A percentile compares a stretch with the other conserved stretches of the same genome.
Conservation (phyloP, 2,329 filamentous ascomycete genomes). For the Cyphellophora europaea region DNA sequence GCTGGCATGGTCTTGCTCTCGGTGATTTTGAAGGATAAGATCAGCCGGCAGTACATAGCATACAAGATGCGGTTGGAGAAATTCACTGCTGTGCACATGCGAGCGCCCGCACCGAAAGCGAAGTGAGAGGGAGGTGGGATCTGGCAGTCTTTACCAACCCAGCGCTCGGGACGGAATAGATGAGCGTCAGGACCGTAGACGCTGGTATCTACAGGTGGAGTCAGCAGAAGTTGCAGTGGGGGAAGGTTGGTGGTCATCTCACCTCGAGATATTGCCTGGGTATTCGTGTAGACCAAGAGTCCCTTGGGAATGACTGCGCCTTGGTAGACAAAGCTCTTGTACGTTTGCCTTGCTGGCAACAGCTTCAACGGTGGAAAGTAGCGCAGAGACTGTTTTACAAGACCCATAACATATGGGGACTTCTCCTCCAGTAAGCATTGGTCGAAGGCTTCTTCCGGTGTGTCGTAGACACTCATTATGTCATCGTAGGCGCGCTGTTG, state of each 20-base stretch:
- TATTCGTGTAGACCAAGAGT: too few species aligned
- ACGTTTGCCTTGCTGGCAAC: constrained; percentile 7
- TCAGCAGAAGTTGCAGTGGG: too few species aligned
- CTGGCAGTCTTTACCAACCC: too few species aligned
- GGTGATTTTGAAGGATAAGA: constrained; percentile 13
- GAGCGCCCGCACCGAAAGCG: constrained; percentile 15
- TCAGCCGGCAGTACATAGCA: constrained; percentile 16
- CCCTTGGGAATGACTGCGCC: constrained; percentile 17
- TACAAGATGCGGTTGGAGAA: constrained; percentile 18
- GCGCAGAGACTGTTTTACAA: constrained; percentile 14
- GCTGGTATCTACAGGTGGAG: too few species aligned
- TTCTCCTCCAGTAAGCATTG: constrained; percentile 11
- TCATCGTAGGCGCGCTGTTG: constrained; percentile 13
- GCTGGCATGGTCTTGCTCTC: constrained; percentile 5
- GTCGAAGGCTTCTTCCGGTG: constrained; percentile 10
- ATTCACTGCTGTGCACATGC: constrained; percentile 18
- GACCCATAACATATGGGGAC: constrained; percentile 9
- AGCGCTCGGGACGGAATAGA: too few species aligned
- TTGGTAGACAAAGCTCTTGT: constrained; percentile 16
- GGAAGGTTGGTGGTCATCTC: too few species aligned
- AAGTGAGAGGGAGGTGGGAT: constrained; percentile 16
- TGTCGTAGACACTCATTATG: constrained; percentile 9
- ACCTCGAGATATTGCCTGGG: too few species aligned
- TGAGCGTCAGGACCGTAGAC: too few species aligned
- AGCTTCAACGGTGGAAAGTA: constrained; percentile 13